These are phyloP conservation scores for Wallacemonas sp. DNA, from an alignment of 208 protist genomes.

Conservation along the genomic window DNA sequence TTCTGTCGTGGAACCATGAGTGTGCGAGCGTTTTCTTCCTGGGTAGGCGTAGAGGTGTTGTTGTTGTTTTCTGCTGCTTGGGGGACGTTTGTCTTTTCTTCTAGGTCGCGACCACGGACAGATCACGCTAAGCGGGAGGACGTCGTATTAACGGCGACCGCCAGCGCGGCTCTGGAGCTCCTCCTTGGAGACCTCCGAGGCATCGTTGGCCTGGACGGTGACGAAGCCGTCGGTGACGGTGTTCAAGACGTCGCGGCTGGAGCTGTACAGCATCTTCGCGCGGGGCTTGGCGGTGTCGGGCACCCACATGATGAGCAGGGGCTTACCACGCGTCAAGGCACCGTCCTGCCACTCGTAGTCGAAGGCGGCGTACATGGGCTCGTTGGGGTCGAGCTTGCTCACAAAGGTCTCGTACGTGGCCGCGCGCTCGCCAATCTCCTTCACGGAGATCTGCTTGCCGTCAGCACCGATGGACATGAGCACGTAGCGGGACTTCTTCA, in stretches of 20 bases:
- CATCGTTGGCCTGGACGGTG: slow-evolving; percentile 86
- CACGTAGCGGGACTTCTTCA: slow-evolving; percentile 84
- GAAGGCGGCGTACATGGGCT: slow-evolving; percentile 91
- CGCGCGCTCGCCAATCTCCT: slow-evolving; percentile 42
- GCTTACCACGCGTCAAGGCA: slow-evolving; percentile 76
- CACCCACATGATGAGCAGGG: slow-evolving; percentile 91
- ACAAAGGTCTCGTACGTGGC: slow-evolving; percentile 84
- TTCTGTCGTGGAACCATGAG: no score
- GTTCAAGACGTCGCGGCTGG: slow-evolving; percentile 78
- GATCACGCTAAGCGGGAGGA: no score
- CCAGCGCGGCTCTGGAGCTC: slow-evolving; percentile 56
- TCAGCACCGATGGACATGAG: slow-evolving; percentile 86
- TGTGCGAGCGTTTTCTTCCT: slow-evolving; percentile 29
- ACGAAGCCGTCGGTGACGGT: slow-evolving; percentile 79
- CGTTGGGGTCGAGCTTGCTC: slow-evolving; percentile 47
- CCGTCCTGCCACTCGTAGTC: slow-evolving; percentile 89
- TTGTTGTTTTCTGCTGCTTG: neutral
- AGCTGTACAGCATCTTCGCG: slow-evolving; percentile 89
- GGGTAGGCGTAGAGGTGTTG: neutral
- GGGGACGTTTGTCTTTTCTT: no score
- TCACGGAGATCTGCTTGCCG: slow-evolving; percentile 80
- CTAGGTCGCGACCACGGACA: no score
- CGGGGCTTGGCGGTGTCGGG: slow-evolving; percentile 76
- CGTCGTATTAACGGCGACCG: slow-evolving; percentile 13
- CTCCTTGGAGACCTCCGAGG: slow-evolving; percentile 52